Evolutionary conservation across 148 eudicot genomes (phyloP).

Genomic region (Rhododendron simsii): DNA sequence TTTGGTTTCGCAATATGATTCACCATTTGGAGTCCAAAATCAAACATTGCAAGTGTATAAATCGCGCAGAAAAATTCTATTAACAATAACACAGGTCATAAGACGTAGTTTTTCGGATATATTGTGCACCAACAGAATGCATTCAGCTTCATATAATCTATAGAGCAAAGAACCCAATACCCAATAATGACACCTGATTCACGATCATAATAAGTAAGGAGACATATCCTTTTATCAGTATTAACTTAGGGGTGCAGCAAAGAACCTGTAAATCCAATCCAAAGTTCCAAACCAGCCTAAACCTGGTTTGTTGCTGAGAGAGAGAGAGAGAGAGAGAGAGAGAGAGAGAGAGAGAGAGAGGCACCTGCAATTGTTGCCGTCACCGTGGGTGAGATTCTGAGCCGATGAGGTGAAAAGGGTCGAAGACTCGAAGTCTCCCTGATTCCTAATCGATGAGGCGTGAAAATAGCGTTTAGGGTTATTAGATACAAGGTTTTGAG

Average conservation of each 20-base stretch:
- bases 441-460: no score
- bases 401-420: no score
- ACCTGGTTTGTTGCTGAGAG: background rate
- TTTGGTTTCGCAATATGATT: background rate
- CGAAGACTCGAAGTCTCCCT: no score
- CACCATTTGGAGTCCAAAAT: background rate
- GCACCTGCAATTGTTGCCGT: no score
- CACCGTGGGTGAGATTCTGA: no score
- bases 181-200: background rate
- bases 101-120: background rate
- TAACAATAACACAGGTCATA: background rate
- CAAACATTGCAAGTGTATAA: background rate
- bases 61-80: background rate
- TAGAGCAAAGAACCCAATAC: background rate
- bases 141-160: background rate
- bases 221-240: background rate
- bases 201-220: background rate
- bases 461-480: no score
- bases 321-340: no score
- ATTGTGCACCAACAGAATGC: background rate
- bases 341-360: no score
- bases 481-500: no score
- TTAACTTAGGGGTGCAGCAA: background rate
- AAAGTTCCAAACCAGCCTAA: background rate
- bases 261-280: background rate